Evolutionary conservation across 805 yeast genomes (phyloP).

Genomic region (Metschnikowia bowlesiae): DNA sequence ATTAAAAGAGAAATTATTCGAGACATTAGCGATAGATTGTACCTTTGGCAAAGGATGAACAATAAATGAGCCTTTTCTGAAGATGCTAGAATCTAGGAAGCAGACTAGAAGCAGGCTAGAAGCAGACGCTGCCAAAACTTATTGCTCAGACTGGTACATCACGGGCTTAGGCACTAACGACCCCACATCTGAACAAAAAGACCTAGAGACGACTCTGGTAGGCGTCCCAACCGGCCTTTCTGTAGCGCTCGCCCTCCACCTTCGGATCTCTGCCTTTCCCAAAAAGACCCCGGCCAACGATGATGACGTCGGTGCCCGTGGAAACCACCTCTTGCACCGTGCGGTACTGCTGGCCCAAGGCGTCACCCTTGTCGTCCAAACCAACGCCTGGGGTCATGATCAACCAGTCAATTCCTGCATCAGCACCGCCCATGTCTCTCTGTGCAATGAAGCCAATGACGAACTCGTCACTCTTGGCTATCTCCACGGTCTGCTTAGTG

Average conservation of each 20-base stretch:
- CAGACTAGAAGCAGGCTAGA: too few relatives aligned
- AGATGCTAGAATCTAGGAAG: too few relatives aligned
- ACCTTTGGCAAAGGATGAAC: too few relatives aligned
- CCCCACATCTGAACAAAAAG: too few relatives aligned
- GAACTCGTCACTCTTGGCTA: conserved; percentile 79
- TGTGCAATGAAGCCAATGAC: conserved; percentile 97
- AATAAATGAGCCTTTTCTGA: too few relatives aligned
- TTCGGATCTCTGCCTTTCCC: conserved; percentile 92
- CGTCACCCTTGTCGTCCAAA: conserved; percentile 92
- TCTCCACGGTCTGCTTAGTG: conserved; percentile 81
- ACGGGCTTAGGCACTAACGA: too few relatives aligned
- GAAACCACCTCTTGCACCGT: conserved; percentile 80
- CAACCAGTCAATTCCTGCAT: conserved; percentile 90
- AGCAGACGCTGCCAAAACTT: too few relatives aligned
- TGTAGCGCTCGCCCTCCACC: conserved; percentile 82
- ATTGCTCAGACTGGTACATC: too few relatives aligned
- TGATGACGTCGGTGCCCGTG: conserved; percentile 89
- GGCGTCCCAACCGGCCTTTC: conserved; percentile 94
- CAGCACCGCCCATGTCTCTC: conserved; percentile 74
- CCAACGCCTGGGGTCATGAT: conserved; percentile 99
- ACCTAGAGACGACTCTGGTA: conserved; percentile 41
- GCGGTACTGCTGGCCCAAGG: conserved; percentile 94
- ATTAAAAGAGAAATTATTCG: neutral
- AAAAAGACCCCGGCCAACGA: conserved; percentile 97
- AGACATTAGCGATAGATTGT: too few relatives aligned